Conservation (phyloP, 2,329 filamentous ascomycete genomes). For the Colletotrichum sp. region DNA sequence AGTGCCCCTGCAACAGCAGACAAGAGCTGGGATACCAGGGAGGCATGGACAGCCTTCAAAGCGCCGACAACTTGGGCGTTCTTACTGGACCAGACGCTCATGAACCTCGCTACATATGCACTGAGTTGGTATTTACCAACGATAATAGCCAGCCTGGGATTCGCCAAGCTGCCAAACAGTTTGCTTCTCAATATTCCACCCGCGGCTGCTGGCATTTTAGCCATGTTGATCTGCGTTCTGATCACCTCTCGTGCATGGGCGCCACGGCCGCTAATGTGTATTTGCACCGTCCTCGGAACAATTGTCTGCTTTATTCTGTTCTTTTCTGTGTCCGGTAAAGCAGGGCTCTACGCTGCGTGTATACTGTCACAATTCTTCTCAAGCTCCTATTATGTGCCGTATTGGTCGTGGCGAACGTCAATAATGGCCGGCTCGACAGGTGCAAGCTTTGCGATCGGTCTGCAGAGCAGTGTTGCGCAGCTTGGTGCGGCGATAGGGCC, state of each 20-base stretch:
- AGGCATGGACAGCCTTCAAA: slow-evolving; percentile 37
- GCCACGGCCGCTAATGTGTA: neutral
- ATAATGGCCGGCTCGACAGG: neutral
- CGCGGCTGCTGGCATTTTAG: slow-evolving; percentile 41
- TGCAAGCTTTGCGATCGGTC: neutral
- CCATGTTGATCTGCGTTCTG: slow-evolving; percentile 1
- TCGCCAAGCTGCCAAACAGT: slow-evolving; percentile 44
- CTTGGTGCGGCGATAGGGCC: neutral
- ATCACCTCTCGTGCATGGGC: neutral
- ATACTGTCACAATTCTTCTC: neutral
- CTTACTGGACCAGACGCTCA: slow-evolving; percentile 29
- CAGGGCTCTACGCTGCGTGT: neutral
- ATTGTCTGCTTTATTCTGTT: neutral
- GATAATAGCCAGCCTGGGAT: slow-evolving; percentile 45
- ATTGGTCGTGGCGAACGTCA: neutral
- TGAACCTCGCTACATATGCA: slow-evolving; percentile 45
- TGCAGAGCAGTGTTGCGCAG: neutral
- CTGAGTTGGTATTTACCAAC: slow-evolving; percentile 46
- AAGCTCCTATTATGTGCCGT: neutral
- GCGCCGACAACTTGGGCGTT: slow-evolving; percentile 25
- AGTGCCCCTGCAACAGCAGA: neutral
- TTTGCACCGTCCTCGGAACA: neutral
- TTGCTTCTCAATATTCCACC: slow-evolving; percentile 50
- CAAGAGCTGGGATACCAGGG: slow-evolving; percentile 33
- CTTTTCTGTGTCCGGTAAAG: neutral